Evolutionary conservation across 768 basidiomycete species (phyloP), one percentile per base, ranked within the genome.

Genomic region (Phaeotremella fagi): DNA sequence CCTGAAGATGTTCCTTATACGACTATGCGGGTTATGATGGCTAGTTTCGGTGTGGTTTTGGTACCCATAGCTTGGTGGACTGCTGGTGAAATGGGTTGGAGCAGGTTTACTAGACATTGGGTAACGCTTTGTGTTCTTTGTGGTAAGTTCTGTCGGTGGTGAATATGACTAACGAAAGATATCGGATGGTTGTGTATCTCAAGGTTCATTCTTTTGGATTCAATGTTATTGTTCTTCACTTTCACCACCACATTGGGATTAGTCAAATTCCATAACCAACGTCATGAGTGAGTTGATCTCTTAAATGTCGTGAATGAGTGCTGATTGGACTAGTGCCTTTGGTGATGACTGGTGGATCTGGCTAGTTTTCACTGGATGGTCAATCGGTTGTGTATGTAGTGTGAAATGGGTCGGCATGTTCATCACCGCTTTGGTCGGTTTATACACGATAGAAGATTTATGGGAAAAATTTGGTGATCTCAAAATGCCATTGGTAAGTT

Each of bases 401-500:
- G 86, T 99, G 58, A 99, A 99, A 77, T 85, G 89, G 85, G 82
- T 99, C 46, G 95, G 95, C 31, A 78, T 95, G 11, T 99, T 99
- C 72, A 89, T 90, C 47, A 98, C 90, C 1, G 86, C 90, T 6
- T 78, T 98, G 46, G 90, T 98, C 33, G 95, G 95, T 23, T 75
- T 95, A 1, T 98, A 99, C 76, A 98, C 95, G 0, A 82, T 97
- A 52, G 92, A 98, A 74, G 95, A 99, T 66, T 82, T 99, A 6
- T 99, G 94, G 94, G 86, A 92, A 38, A 98, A 97, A 75, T 92
- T 97, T 72, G 94, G 94, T 6, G 92, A 99, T 74, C 79, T 95
- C 20, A 85, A 82, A 66, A 91, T 99, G 87, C 80, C 89, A 25
- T 78, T 82, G 54, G 92, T 95, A 75, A 59, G 89, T 79, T 15